These are phyloP conservation scores for Dioscorea alata DNA, from an alignment of 106 monocot species.

Conservation along the genomic window DNA sequence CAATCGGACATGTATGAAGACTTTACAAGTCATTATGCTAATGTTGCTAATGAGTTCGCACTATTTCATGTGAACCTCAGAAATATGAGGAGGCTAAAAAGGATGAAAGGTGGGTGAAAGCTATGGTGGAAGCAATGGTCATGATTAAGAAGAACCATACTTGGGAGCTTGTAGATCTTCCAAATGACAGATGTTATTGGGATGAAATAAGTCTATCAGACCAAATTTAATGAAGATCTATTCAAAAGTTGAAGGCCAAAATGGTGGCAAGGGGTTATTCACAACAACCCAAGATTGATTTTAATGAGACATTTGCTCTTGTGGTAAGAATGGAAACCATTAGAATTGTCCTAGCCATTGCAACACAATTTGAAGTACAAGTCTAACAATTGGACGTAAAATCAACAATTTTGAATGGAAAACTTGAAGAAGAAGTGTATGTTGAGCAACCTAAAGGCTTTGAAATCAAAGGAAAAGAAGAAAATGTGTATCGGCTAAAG, in stretches of 20 bases:
- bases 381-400: background rate
- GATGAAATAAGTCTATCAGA: no score
- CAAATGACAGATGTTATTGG: background rate
- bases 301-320: background rate
- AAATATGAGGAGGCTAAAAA: no score
- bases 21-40: no score
- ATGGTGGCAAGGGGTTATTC: background rate
- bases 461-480: background rate
- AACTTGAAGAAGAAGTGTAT: no score
- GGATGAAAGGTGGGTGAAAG: no score
- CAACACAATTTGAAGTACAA: background rate
- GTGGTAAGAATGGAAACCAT: background rate
- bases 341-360: no score
- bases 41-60: no score
- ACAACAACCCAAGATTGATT: background rate
- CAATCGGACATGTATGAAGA: no score
- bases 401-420: background rate
- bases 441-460: constrained; percentile 1
- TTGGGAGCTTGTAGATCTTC: background rate
- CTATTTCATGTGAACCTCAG: no score
- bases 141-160: background rate
- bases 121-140: background rate
- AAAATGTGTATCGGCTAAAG: background rate
- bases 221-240: background rate
- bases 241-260: background rate